These are phyloP conservation scores for Entomortierella lignicola DNA, from an alignment of 192 early-diverging fungal species.

Conservation along the genomic window DNA sequence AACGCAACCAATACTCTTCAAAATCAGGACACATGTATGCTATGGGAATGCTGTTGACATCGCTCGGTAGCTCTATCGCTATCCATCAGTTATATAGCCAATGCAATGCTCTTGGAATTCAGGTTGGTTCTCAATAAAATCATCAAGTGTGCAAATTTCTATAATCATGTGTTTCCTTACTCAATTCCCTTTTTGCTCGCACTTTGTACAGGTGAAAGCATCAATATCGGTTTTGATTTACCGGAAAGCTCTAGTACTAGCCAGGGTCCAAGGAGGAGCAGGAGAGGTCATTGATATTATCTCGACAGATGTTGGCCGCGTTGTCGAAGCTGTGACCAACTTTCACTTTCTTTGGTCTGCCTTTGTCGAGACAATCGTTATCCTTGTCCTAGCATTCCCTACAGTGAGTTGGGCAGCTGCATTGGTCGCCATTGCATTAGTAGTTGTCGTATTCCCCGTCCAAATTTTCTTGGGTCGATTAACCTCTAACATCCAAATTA, in stretches of 20 bases:
- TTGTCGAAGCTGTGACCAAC: constrained; percentile 71
- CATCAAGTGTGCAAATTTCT: too few relatives aligned
- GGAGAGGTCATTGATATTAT: constrained; percentile 77
- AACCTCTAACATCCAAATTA: constrained; percentile 56
- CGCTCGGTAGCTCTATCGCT: constrained; percentile 43
- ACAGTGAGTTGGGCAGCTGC: constrained; percentile 58
- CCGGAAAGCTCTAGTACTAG: constrained; percentile 69
- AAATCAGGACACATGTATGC: constrained; percentile 59
- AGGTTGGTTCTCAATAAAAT: constrained; percentile 10
- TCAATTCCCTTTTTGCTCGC: neutral
- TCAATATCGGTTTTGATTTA: constrained; percentile 73
- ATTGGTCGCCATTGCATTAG: constrained; percentile 52
- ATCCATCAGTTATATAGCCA: constrained; percentile 41
- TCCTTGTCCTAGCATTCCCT: constrained; percentile 60
- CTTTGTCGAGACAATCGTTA: constrained; percentile 37
- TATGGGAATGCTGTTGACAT: constrained; percentile 64
- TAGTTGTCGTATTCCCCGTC: constrained; percentile 67
- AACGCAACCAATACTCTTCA: neutral
- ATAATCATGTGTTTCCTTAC: too few relatives aligned
- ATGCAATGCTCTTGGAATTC: constrained; percentile 38
- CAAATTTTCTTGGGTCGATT: constrained; percentile 62
- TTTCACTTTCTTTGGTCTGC: constrained; percentile 70
- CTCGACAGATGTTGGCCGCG: constrained; percentile 68
- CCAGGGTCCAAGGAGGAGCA: constrained; percentile 69
- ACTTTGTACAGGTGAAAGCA: constrained; percentile 57